Conservation (phyloP, 2,329 filamentous ascomycete genomes). For the Cladosporium cucumerinum region DNA sequence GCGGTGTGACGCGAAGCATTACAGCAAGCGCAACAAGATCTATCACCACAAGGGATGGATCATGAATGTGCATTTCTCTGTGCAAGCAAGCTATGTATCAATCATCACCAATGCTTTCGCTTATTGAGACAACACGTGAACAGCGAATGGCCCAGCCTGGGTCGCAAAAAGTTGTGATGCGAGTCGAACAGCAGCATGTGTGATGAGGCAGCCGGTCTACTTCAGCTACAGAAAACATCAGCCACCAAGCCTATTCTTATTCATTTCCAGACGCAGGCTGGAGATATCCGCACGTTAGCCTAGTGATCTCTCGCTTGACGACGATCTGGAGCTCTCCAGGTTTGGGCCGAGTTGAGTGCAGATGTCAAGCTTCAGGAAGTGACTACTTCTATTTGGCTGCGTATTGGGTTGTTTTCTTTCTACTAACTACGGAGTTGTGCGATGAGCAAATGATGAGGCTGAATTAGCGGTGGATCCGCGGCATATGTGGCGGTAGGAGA, state of each 20-base stretch:
- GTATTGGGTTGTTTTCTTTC: background rate
- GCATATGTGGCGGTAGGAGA: background rate
- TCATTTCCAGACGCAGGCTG: background rate
- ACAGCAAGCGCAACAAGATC: too few relatives aligned
- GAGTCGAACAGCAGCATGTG: background rate
- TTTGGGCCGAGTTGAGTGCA: background rate
- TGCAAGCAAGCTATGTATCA: background rate
- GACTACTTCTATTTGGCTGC: background rate
- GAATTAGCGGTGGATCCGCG: background rate
- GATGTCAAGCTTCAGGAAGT: background rate
- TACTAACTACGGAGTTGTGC: background rate
- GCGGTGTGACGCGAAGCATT: background rate
- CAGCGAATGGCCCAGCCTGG: background rate
- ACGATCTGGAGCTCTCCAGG: conserved; percentile 1
- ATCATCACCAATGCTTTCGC: background rate
- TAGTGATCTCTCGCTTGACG: background rate
- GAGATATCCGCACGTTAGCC: background rate
- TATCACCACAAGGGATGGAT: too few relatives aligned
- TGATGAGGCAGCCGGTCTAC: background rate
- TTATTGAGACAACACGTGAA: background rate
- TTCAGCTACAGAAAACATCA: background rate
- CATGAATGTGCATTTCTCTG: background rate
- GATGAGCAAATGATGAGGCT: background rate
- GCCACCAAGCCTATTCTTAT: background rate
- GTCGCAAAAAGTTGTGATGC: background rate